Percentiles rank a stretch among this genome's conserved stretches.
phyloP scores from a whole-genome alignment of 169 alveolate species.

The Eimeria sp. region DNA sequence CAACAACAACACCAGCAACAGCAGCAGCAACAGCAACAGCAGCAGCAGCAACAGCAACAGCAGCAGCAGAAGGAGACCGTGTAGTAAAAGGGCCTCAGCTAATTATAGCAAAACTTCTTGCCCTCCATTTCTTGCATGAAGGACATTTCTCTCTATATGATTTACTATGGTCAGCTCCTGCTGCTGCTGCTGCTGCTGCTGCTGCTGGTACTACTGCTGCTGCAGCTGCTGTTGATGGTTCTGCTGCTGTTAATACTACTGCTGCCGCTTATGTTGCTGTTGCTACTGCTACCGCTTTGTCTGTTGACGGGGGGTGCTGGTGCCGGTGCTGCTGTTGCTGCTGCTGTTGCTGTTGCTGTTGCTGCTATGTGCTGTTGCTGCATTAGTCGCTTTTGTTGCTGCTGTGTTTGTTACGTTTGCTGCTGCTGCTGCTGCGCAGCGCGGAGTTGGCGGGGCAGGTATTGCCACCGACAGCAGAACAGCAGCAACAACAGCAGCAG shows the following conservation, averaged over 20 bases:
- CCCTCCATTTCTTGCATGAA: constrained; percentile 23
- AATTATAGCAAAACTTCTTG: constrained; percentile 13
- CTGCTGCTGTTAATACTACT: constrained; percentile 44
- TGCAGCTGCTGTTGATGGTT: constrained; percentile 37
- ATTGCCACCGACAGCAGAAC: not conserved
- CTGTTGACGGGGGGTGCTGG: too few relatives aligned
- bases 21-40: constrained; percentile 17
- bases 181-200: constrained; percentile 65
- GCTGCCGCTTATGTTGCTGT: not conserved
- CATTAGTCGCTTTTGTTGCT: too few relatives aligned
- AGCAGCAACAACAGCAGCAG: constrained; percentile 36
- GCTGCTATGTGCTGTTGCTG: too few relatives aligned
- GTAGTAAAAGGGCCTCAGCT: constrained; percentile 30
- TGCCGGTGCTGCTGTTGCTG: constrained; percentile 35
- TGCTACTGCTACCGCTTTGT: too few relatives aligned
- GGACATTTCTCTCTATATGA: constrained; percentile 22
- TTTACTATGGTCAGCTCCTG: not conserved
- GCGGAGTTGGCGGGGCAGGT: constrained; percentile 29
- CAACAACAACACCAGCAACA: not conserved
- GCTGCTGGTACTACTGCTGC: constrained; percentile 27
- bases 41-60: constrained; percentile 29
- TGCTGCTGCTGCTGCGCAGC: constrained; percentile 52
- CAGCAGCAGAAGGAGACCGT: too few relatives aligned
- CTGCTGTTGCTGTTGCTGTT: not conserved
- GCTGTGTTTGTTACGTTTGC: too few relatives aligned